Evolutionary conservation across 2,329 filamentous ascomycete species (phyloP), one percentile per base, ranked within the genome.

Genomic region (Fusarium transvaalense): DNA sequence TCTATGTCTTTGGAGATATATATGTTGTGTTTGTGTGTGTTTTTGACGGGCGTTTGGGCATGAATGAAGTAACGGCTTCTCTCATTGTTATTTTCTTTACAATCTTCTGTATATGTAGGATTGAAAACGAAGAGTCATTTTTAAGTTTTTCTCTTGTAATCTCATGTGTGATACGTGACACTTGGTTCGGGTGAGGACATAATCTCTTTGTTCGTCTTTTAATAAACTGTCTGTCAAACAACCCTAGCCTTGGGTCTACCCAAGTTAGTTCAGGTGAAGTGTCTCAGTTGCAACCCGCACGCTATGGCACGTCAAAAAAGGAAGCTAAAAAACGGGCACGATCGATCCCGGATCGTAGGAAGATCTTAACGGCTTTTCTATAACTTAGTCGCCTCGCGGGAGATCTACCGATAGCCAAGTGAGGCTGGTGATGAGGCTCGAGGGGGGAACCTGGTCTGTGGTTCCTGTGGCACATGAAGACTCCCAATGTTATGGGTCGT

Each of bases 161-260:
- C 25, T 34, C 29, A 32, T 23, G 43, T 51, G 66, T 67, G 66
- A 69, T 56, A 69, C 61, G 56, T 69, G 52, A 68, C 53, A 55
- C 47, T 38, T 6, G 43, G 43, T 34, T 32, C 31, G 56, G 39
- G 37, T 35, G 51, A 39, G 15, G 41, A 19, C 57, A 57, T 62
- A 21, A 23, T 3, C 17, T 56, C 14, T n/a, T n/a, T 53, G 29
- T 17, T 27, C 12, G 10, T 19, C 17, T 31, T 8, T 29, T 35
- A 41, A 54, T 32, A 48, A 25, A n/a, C 45, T 35, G 25, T 25
- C 23, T 42, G 23, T 42, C 23, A 42, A 42, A 42, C 39, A 13
- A 34, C 14, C 34, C 10, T 50, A 50, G 10, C 32, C n/a, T 29
- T 29, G 47, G 10, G 23, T 25, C 23, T 25, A 25, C 23, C 29